Evolutionary conservation across 1,284 basidiomycete genomes (phyloP), one percentile per base, ranked within the genome.

Genomic region (Heliocybe sulcata): DNA sequence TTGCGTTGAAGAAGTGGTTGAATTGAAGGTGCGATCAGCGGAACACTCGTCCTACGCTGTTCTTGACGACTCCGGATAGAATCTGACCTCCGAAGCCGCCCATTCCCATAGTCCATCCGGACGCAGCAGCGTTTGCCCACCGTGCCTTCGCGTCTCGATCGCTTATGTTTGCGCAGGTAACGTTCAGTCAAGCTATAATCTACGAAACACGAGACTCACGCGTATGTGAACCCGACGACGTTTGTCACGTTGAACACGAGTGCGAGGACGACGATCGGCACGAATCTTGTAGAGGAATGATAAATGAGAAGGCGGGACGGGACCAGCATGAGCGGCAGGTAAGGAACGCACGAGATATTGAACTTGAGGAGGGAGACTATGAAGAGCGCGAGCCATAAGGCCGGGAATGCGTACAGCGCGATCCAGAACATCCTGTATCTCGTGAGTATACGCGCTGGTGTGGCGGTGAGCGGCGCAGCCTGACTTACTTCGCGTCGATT

Each of bases 231-330:
- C 8, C 94, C 94, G 56, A 97, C 76, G 22, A 87, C 89, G 63
- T 97, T 97, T 31, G 92, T 94, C 54, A 94, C 66, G 69, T 95
- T 95, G 80, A 96, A 95, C 35, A 95, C 87, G 53, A 95, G 77
- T 3, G 93, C 93, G 38, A 96, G 82, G 49, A 87, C 68, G 53
- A 95, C 90, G 61, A 95, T 94, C 14, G 93, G 93, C 56, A 94
- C 76, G 69, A 92, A 94, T 4, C 89, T 90, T 68, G 31, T 49
- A 11, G 35, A 31, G 31, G 45, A 10, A 22, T 35, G 16, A 35
- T n/a, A 26, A 47, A 50, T 48, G 45, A 45, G 29, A 22, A 47
- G 25, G 45, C 53, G 51, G 20, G 27, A 50, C 58, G 54, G 55
- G 52, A 23, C 31, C n/a, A 52, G 51, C 25, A 54, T 45, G 35